Evolutionary conservation across 805 yeast genomes (phyloP).

Genomic region (Kluyveromyces aestuarii): DNA sequence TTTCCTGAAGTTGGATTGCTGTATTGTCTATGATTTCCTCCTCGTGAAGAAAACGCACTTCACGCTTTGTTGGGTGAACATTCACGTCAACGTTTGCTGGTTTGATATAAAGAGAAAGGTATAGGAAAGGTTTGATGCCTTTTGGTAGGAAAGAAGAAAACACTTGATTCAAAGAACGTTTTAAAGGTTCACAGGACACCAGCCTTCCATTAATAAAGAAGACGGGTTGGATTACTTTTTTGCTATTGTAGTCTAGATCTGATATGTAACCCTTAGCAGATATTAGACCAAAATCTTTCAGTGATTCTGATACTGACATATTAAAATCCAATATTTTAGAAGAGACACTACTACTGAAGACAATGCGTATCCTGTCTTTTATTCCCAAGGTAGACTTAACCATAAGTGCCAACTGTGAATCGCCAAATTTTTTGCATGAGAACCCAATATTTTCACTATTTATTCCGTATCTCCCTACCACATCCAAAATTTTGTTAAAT

Average conservation of each 20-base stretch:
- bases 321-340: slow-evolving; percentile 48
- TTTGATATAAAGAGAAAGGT: slow-evolving; percentile 55
- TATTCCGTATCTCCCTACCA: slow-evolving; percentile 73
- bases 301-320: slow-evolving; percentile 13
- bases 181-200: slow-evolving; percentile 73
- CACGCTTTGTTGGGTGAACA: slow-evolving; percentile 92
- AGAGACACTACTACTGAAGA: slow-evolving; percentile 66
- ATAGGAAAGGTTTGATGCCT: slow-evolving; percentile 69
- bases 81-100: slow-evolving; percentile 82
- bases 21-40: slow-evolving; percentile 71
- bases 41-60: slow-evolving; percentile 77
- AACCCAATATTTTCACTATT: slow-evolving; percentile 65
- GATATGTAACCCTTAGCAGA: slow-evolving; percentile 54
- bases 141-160: slow-evolving; percentile 67
- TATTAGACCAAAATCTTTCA: slow-evolving; percentile 40
- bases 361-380: slow-evolving; percentile 61
- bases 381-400: slow-evolving; percentile 42
- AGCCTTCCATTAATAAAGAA: slow-evolving; percentile 81
- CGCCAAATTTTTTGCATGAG: slow-evolving; percentile 73
- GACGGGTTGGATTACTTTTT: slow-evolving; percentile 56
- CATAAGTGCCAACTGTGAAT: slow-evolving; percentile 54
- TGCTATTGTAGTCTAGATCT: slow-evolving; percentile 58
- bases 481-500: slow-evolving; percentile 66
- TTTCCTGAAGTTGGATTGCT: slow-evolving; percentile 38
- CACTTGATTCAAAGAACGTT: slow-evolving; percentile 53